These are phyloP conservation scores for Tranzscheliella williamsii DNA, from an alignment of 1,284 basidiomycete genomes.

Conservation along the genomic window DNA sequence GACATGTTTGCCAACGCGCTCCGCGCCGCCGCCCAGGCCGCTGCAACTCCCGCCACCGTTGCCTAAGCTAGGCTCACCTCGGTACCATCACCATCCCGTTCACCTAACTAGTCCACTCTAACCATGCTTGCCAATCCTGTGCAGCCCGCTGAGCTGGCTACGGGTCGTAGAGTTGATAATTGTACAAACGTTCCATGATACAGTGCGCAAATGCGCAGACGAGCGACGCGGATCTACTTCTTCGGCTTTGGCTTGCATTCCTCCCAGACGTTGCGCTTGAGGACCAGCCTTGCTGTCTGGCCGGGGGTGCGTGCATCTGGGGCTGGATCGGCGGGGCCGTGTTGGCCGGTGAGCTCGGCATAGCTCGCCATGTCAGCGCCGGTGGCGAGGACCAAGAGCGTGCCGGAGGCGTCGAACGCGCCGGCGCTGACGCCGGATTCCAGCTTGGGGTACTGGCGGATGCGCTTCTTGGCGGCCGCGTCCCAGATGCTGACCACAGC, in stretches of 20 bases:
- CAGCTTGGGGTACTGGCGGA: conserved; percentile 73
- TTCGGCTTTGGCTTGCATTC: conserved; percentile 49
- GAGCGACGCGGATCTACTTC: neutral
- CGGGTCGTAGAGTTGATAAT: no score
- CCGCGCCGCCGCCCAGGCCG: conserved; percentile 66
- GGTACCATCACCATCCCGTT: no score
- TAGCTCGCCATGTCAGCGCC: conserved; percentile 45
- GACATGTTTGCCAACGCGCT: conserved; percentile 72
- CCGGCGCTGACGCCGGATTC: conserved; percentile 40
- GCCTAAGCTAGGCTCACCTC: no score
- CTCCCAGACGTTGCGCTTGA: conserved; percentile 29
- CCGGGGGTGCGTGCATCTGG: neutral
- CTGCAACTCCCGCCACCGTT: conserved; percentile 1
- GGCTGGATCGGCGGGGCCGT: neutral
- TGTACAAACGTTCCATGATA: no score
- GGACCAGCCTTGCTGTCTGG: conserved; percentile 25
- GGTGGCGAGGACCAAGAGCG: conserved; percentile 42
- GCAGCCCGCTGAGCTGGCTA: no score
- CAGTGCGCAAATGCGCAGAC: no score
- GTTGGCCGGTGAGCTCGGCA: conserved; percentile 1
- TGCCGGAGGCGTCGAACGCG: conserved; percentile 42
- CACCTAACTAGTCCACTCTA: no score
- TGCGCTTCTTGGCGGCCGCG: conserved; percentile 90
- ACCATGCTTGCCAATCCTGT: no score
- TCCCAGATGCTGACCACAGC: conserved; percentile 93